Conservation (phyloP, 1,284 basidiomycete species). For the Puccinia coronata region DNA sequence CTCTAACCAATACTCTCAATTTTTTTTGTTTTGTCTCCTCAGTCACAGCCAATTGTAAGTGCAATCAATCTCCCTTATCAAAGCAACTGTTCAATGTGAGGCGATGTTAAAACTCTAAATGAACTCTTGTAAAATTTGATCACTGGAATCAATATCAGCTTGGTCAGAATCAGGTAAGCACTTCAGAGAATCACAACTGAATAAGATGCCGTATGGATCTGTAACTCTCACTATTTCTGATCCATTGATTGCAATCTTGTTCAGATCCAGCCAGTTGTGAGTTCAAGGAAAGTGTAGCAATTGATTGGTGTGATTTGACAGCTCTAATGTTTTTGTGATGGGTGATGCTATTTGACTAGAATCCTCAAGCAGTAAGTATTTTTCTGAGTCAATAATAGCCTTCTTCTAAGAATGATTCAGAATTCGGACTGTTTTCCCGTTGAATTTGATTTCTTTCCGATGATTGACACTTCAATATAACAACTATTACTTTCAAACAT, state of each 20-base stretch:
- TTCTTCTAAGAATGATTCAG: background rate
- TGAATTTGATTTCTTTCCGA: background rate
- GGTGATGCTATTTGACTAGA: background rate
- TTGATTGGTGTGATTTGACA: background rate
- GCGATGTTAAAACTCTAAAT: background rate
- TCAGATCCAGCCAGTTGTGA: background rate
- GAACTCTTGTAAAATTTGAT: background rate
- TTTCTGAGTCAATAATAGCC: background rate
- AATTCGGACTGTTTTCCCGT: background rate
- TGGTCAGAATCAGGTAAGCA: background rate
- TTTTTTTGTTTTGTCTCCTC: background rate
- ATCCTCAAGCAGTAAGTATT: background rate
- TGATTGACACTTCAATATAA: background rate
- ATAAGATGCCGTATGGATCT: background rate
- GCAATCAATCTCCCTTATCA: background rate
- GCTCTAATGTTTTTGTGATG: background rate
- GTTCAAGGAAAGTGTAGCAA: background rate
- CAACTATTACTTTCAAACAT: background rate
- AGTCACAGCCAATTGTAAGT: slow-evolving; percentile 15
- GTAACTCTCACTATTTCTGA: background rate
- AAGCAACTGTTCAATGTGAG: background rate
- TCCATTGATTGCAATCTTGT: background rate
- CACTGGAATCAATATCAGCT: background rate
- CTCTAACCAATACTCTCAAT: background rate
- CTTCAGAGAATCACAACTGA: background rate